Percentiles rank a stretch among this genome's conserved stretches.
These are phyloP conservation scores for Bipolaris oryzae DNA, from an alignment of 2,329 filamentous ascomycete genomes.

Conservation along the genomic window DNA sequence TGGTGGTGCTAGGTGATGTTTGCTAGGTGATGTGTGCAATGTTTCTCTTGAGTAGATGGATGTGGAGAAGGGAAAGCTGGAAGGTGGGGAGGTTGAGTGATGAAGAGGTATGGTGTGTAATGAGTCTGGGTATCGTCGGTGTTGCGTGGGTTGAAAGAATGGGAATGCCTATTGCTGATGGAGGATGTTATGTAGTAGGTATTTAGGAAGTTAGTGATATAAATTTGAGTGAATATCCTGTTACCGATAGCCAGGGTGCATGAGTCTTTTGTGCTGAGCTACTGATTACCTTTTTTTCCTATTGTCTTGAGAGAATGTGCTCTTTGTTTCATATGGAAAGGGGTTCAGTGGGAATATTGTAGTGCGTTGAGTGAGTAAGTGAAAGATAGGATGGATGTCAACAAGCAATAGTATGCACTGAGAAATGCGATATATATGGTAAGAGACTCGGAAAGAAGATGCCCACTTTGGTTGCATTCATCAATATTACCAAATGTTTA, in stretches of 20 bases:
- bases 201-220: not conserved
- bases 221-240: not conserved
- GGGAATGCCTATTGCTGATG: not conserved
- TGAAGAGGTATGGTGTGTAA: not conserved
- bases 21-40: too few species aligned
- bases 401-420: not conserved
- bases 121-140: not conserved
- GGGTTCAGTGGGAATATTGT: conserved; percentile 17
- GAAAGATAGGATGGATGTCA: conserved; percentile 22
- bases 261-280: not conserved
- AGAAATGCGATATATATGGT: not conserved
- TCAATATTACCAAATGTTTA: too few species aligned
- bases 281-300: not conserved
- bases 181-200: not conserved
- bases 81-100: not conserved
- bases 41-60: too few species aligned
- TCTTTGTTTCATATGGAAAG: not conserved
- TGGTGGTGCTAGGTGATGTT: too few species aligned
- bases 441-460: conserved; percentile 37
- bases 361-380: conserved; percentile 34
- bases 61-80: not conserved
- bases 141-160: not conserved
- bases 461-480: not conserved
- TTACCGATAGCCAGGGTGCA: not conserved
- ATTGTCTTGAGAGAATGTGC: not conserved